Base-by-base conservation (phyloP, 192 early-diverging fungal genomes). In the Backusella sp. region DNA sequence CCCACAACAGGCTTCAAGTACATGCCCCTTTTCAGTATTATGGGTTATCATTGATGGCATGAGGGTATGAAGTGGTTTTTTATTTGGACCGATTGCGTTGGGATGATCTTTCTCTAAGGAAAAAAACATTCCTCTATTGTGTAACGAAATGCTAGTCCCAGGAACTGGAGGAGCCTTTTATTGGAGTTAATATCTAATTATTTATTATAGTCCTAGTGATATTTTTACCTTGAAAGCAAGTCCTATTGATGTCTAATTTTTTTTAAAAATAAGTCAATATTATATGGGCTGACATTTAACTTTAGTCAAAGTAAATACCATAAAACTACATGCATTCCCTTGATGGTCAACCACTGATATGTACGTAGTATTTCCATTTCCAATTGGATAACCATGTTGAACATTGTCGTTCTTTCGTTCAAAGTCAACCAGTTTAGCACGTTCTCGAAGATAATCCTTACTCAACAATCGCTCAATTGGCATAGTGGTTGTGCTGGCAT, bases 271-370 rank as follows among this genome's bases (percentile, higher is more conserved):
- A 93, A 1, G 91, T 91, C 30, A 91, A 86, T 67, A 87, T 89
- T 80, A 94, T 92, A 75, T 88, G 80, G 4, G 93, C n/a, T 0
- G 1, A n/a, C 6, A 19, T 19, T 19, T 82, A 19, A 6, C 4
- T 6, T 49, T 49, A 5, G 6, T 49, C 19, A 49, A 6, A 49
- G 0, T 17, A 59, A 59, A 59, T 82, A 85, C 84, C 67, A 95
- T 91, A 75, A 93, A 93, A 78, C 88, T 90, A 80, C 92, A 94
- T 12, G 94, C 94, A 76, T 94, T 94, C 32, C 94, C 94, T 62
- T 92, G 86, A 23, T 76, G 73, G 76, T 95, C 94, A 3, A 90
- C 90, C 3, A 92, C 90, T 8, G 86, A 82, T 73, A 95, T 88
- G 73, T 92, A 92, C 2, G 94, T 92, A 1, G 94, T 95, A 73